Base-by-base conservation (phyloP, 2,329 filamentous ascomycete species). In the Fusarium veterinarium region DNA sequence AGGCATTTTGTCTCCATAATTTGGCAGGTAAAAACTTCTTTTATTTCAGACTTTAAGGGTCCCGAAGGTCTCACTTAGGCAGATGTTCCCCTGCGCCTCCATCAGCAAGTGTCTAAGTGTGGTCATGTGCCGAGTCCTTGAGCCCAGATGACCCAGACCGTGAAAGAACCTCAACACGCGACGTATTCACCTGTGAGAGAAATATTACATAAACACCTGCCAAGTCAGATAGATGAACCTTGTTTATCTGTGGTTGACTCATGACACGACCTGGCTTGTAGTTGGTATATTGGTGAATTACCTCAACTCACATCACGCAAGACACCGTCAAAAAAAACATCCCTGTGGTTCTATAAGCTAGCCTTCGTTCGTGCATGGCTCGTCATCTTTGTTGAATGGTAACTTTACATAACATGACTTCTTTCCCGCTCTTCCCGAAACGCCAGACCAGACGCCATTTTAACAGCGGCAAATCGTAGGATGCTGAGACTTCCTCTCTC, bases 381-480 rank as follows among this genome's bases (percentile, higher is more conserved):
- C 69, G 60, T 75, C 72, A 72, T 70, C 72, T 75, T 74, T 53
- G 61, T 72, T 66, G 66, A 75, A 73, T 38, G 71, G 64, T 77
- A 66, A 75, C 64, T 76, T 68, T 76, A 79, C 77, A 80, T 73
- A 74, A 74, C 74, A 79, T 75, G 72, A 73, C 75, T 69, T 45
- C 77, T 78, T 80, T 75, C 73, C 74, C 66, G 69, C 65, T 76
- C 77, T 75, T 76, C 71, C 77, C 60, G 31, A 69, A 81, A 81
- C 80, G 79, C 80, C 80, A 75, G 63, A 72, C 76, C 73, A 75
- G 71, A 77, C 76, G 75, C 77, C 79, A 60, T 75, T 72, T 77
- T 64, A 60, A 67, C 56, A 71, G 60, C 65, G 71, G 65, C 63
- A 67, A 67, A 74, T 57, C 67, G 67, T 61, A 69, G 68, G 65